Evolutionary conservation across 2,329 filamentous ascomycete genomes (phyloP).

Genomic region (Coniochaeta ligniaria): DNA sequence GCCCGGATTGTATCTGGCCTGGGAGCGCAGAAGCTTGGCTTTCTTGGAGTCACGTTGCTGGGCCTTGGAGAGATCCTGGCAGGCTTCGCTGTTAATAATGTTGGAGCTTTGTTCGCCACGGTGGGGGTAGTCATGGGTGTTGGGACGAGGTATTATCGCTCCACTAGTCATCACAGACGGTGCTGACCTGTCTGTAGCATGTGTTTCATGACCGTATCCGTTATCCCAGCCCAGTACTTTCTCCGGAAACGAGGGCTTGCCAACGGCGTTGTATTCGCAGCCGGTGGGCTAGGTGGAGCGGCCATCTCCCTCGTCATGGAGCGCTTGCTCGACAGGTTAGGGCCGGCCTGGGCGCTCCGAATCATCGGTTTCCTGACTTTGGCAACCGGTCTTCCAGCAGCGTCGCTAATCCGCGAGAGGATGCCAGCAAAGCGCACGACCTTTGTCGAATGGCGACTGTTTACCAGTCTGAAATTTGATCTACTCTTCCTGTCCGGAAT

Average conservation of each 20-base stretch:
- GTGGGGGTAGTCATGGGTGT: conserved; percentile 25
- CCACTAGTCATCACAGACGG: neutral
- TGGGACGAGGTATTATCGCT: conserved; percentile 5
- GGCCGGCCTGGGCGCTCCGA: conserved; percentile 43
- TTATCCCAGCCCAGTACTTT: conserved; percentile 40
- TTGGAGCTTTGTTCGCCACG: conserved; percentile 35
- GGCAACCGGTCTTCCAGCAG: conserved; percentile 47
- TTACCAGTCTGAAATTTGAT: conserved; percentile 10
- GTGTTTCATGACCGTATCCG: conserved; percentile 33
- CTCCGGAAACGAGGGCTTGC: conserved; percentile 34
- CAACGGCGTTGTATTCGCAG: conserved; percentile 35
- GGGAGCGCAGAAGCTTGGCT: conserved; percentile 36
- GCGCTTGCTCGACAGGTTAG: conserved; percentile 30
- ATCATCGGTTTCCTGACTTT: conserved; percentile 44
- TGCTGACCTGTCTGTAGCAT: conserved; percentile 13
- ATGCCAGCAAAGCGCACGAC: conserved; percentile 25
- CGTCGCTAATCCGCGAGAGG: conserved; percentile 44
- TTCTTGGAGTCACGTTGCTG: conserved; percentile 43
- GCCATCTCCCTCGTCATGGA: conserved; percentile 34
- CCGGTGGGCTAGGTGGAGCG: conserved; percentile 41
- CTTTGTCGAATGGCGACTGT: conserved; percentile 41
- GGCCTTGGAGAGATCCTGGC: conserved; percentile 40
- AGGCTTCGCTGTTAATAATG: conserved; percentile 37
- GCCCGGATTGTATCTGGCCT: conserved; percentile 41
- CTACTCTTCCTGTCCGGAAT: conserved; percentile 45